Conservation (phyloP, 352 stramenopile species). For the Globisporangium irregulare region DNA sequence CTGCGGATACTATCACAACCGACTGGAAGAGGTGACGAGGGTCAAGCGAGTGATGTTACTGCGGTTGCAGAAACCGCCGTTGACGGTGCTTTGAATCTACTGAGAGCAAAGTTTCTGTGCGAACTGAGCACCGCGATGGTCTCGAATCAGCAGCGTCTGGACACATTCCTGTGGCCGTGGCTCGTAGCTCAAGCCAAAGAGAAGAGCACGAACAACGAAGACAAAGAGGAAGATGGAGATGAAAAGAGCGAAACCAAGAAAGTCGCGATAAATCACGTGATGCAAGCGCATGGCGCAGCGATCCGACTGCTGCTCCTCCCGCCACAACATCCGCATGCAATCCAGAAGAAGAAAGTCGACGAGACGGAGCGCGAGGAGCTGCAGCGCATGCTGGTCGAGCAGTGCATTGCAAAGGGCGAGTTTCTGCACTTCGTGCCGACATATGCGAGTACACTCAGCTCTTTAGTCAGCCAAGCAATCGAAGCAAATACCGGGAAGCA, state of each 20-base stretch:
- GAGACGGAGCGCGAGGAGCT: slow-evolving; percentile 22
- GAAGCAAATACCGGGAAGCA: background rate
- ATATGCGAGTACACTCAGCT: slow-evolving; percentile 19
- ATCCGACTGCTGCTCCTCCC: slow-evolving; percentile 18
- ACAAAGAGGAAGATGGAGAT: background rate
- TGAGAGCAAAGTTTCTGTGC: slow-evolving; percentile 53
- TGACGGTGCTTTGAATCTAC: slow-evolving; percentile 21
- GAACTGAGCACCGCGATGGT: slow-evolving; percentile 40
- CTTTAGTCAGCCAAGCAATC: slow-evolving; percentile 5
- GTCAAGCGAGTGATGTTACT: slow-evolving; percentile 5
- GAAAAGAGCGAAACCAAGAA: background rate
- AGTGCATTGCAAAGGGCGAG: slow-evolving; percentile 31
- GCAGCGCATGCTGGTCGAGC: slow-evolving; percentile 42
- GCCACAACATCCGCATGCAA: background rate
- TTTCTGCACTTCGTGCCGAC: slow-evolving; percentile 41
- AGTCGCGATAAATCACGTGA: slow-evolving; percentile 3
- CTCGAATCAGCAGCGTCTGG: slow-evolving; percentile 30
- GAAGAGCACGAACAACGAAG: background rate
- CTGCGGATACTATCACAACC: slow-evolving; percentile 16
- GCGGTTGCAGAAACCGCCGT: background rate
- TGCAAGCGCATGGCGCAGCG: slow-evolving; percentile 16
- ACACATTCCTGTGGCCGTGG: slow-evolving; percentile 61
- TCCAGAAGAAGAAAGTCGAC: slow-evolving; percentile 22
- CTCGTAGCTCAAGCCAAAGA: slow-evolving; percentile 19
- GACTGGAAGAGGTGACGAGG: background rate